Base-by-base conservation (phyloP, 1,284 basidiomycete genomes). In the Bjerkandera adusta region DNA sequence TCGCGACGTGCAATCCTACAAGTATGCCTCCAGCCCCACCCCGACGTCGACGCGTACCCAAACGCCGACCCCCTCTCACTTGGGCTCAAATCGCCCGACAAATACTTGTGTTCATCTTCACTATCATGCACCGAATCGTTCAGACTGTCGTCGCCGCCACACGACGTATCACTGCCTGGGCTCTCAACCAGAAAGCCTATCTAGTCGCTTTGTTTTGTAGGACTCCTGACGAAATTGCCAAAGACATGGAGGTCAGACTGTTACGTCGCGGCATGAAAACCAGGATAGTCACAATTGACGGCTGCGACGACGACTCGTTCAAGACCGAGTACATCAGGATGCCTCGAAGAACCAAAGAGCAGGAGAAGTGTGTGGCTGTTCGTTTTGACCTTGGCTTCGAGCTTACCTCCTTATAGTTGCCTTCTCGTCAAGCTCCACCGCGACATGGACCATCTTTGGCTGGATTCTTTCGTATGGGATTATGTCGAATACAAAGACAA, bases 351-450 rank as follows among this genome's bases (percentile, higher is more conserved):
- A 18, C 5, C 5, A 15, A 34, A 5, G 18, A n/a, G 33, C 13
- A 13, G 5, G 18, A 5, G 13, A 34, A n/a, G 33, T 34, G 33
- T 13, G n/a, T n/a, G 6, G n/a, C 33, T 18, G 18, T 34, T 13
- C 33, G 33, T 5, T 21, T 4, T n/a, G 20, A 38, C 10, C 12
- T 20, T 13, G 18, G 7, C 10, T 20, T 21, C 24, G 16, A 38
- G 20, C 16, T 13, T 38, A 21, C 36, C 36, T 38, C 13, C 7
- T 34, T 15, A 7, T 25, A 47, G 49, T n/a, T 20, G 16, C n/a
- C 36, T 50, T 10, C 45, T 38, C 11, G 41, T 50, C 13, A 50
- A 50, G 24, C 27, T 47, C 4, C 41, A 50, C 20, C 34, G 34
- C 25, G 24, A 20, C 30, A 10, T 50, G 25, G 33, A 32, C 16